These are phyloP conservation scores for Coprinopsis cinerea DNA, from an alignment of 768 basidiomycete species.

Conservation along the genomic window DNA sequence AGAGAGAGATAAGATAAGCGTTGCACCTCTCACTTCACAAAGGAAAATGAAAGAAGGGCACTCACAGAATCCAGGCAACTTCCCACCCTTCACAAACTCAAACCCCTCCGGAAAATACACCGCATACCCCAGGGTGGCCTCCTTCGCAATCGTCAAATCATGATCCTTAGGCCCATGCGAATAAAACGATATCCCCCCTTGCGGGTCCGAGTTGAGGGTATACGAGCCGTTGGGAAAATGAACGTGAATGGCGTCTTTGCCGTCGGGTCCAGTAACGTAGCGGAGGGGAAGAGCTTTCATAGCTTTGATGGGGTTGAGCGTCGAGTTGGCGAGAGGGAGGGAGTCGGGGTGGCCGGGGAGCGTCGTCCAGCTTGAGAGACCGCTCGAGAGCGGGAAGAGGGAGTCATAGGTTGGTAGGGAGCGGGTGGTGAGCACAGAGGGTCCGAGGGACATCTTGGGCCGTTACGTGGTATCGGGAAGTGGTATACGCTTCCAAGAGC, in stretches of 20 bases:
- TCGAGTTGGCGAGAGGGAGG: conserved; percentile 10
- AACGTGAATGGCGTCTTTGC: conserved; percentile 37
- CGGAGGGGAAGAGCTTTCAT: conserved; percentile 7
- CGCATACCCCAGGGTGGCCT: conserved; percentile 50
- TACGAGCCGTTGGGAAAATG: conserved; percentile 47
- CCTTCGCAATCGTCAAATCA: conserved; percentile 48
- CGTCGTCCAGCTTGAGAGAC: conserved; percentile 15
- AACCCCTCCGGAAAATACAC: conserved; percentile 55
- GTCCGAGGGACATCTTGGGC: background rate
- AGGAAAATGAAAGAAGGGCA: conserved; percentile 10
- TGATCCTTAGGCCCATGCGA: conserved; percentile 43
- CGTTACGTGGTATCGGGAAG: background rate
- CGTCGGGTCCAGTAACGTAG: conserved; percentile 37
- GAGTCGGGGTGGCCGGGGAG: conserved; percentile 9
- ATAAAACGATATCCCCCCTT: conserved; percentile 62
- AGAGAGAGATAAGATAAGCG: background rate
- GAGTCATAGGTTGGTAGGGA: background rate
- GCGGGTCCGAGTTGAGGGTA: conserved; percentile 32
- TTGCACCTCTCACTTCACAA: no score
- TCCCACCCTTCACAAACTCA: conserved; percentile 55
- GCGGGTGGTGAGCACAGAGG: background rate
- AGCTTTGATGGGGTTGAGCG: conserved; percentile 12
- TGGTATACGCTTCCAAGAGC: background rate
- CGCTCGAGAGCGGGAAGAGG: conserved; percentile 13
- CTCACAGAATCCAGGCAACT: conserved; percentile 62